Evolutionary conservation across 2,329 filamentous ascomycete species (phyloP).

Genomic region (Tolypocladium album): DNA sequence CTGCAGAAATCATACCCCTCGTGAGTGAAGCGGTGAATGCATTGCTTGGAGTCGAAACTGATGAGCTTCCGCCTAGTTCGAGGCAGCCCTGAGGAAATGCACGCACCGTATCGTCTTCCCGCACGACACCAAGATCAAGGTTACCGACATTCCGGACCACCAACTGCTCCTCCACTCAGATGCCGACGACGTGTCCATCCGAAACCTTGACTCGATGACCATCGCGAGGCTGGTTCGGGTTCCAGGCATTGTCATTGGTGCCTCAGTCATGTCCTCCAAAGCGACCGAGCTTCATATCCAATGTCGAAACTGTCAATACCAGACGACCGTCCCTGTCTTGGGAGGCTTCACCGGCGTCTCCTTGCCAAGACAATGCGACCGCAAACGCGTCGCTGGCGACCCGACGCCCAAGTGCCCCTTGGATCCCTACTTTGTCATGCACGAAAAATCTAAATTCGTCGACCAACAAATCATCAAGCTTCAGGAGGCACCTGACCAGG

Average conservation of each 20-base stretch:
- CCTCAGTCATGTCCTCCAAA: conserved; percentile 93
- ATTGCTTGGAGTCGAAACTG: neutral
- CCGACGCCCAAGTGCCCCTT: conserved; percentile 68
- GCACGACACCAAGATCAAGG: conserved; percentile 43
- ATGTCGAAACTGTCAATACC: conserved; percentile 75
- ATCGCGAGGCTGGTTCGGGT: conserved; percentile 94
- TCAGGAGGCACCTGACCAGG: conserved; percentile 94
- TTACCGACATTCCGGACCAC: conserved; percentile 63
- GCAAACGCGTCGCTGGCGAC: conserved; percentile 54
- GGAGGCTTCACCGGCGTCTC: conserved; percentile 84
- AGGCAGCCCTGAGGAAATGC: conserved; percentile 79
- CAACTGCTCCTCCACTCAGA: conserved; percentile 92
- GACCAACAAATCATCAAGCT: conserved; percentile 98
- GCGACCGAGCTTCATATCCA: conserved; percentile 78
- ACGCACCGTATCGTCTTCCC: conserved; percentile 91
- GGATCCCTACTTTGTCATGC: conserved; percentile 91
- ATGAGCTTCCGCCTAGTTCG: conserved; percentile 52
- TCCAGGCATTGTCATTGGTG: conserved; percentile 94
- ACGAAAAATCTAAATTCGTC: conserved; percentile 89
- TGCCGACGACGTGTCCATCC: conserved; percentile 83
- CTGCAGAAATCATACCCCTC: conserved; percentile 83
- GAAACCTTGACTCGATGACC: conserved; percentile 83
- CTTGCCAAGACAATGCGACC: conserved; percentile 67
- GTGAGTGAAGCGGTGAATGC: conserved; percentile 36
- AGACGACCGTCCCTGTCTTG: conserved; percentile 58